phyloP scores from a whole-genome alignment of 257 asterid genomes.

The Ballota nigra region DNA sequence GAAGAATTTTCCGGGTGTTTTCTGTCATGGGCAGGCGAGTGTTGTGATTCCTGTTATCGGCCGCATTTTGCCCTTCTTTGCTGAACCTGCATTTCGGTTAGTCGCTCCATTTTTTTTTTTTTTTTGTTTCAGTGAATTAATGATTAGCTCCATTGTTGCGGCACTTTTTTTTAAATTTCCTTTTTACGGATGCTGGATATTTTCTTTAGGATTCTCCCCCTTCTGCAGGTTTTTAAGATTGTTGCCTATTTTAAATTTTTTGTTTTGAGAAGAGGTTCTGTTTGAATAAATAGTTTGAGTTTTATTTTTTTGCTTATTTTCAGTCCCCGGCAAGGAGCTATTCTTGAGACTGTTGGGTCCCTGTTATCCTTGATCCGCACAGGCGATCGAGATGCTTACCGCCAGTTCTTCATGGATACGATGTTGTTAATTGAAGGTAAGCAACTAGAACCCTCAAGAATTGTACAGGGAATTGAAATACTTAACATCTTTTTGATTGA shows the following conservation, averaged over 20 bases:
- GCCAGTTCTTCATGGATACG: conserved; percentile 73
- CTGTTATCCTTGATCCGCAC: conserved; percentile 74
- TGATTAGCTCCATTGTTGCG: neutral
- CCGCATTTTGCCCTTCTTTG: conserved; percentile 62
- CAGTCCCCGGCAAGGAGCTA: conserved; percentile 64
- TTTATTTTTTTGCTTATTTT: conserved; percentile 10
- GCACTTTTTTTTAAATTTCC: neutral
- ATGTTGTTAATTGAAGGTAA: conserved; percentile 73
- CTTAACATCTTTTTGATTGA: neutral
- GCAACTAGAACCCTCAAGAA: neutral
- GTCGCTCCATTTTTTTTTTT: conserved; percentile 4
- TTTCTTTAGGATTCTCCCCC: neutral
- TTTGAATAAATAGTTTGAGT: neutral
- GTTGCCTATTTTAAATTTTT: neutral
- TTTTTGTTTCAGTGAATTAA: neutral
- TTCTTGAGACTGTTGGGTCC: conserved; percentile 71
- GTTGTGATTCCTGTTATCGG: conserved; percentile 78
- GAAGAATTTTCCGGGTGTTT: conserved; percentile 78
- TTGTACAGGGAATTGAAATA: neutral
- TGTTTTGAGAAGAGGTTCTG: neutral
- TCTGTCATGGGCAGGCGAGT: conserved; percentile 70
- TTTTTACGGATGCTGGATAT: neutral
- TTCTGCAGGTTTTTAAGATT: neutral
- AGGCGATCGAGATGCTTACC: conserved; percentile 82
- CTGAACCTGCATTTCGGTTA: conserved; percentile 72